Percentiles rank a stretch among this genome's conserved stretches.
These are phyloP conservation scores for Dendrobium nobile DNA, from an alignment of 106 monocot species.

Conservation along the genomic window DNA sequence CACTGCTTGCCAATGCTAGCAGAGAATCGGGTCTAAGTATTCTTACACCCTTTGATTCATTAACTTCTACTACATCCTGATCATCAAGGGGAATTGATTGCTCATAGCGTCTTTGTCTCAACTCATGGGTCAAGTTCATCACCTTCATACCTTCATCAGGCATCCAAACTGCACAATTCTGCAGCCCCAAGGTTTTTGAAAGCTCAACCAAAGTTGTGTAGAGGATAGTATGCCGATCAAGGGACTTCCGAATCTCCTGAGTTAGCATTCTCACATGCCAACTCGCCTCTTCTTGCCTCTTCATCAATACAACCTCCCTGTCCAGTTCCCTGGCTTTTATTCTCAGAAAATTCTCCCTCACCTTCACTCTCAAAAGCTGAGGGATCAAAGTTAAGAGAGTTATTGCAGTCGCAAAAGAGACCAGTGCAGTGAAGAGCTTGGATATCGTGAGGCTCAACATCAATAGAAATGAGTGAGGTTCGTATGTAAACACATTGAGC, in stretches of 20 bases:
- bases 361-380: constrained; percentile 60
- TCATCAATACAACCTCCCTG: constrained; percentile 53
- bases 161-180: constrained; percentile 82
- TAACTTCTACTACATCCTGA: constrained; percentile 38
- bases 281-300: constrained; percentile 52
- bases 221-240: constrained; percentile 59
- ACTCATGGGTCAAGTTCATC: constrained; percentile 51
- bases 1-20: constrained; percentile 42
- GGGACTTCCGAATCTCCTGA: constrained; percentile 62
- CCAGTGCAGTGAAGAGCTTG: constrained; percentile 66
- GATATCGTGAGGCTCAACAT: constrained; percentile 49
- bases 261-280: constrained; percentile 82
- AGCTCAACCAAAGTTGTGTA: constrained; percentile 73
- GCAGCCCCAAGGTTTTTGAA: constrained; percentile 45
- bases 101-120: constrained; percentile 10
- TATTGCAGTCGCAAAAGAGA: constrained; percentile 68
- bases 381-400: constrained; percentile 69
- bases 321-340: constrained; percentile 55
- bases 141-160: constrained; percentile 28
- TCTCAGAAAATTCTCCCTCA: constrained; percentile 60
- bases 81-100: constrained; percentile 30
- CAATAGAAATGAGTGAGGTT: constrained; percentile 46
- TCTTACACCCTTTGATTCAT: constrained; percentile 23
- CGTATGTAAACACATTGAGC: constrained; percentile 67
- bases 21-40: constrained; percentile 28